Conservation (phyloP, 345 rosid species). For the Eutrema japonicum region DNA sequence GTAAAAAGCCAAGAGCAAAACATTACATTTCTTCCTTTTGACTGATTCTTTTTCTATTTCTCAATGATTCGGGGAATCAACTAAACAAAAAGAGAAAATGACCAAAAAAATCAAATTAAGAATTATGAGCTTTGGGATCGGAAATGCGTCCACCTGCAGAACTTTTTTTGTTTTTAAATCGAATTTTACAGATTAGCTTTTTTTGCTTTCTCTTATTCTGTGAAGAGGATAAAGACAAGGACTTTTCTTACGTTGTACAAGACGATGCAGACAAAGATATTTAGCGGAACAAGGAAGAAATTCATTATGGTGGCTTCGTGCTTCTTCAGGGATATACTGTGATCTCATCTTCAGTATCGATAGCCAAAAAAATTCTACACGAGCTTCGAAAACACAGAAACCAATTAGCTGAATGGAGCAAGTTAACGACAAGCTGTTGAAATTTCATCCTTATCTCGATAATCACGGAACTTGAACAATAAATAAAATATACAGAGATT, state of each 20-base stretch:
- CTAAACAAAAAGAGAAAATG: background rate
- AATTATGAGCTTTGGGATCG: constrained; percentile 44
- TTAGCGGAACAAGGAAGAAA: constrained; percentile 95
- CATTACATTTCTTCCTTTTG: constrained; percentile 7
- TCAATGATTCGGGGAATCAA: background rate
- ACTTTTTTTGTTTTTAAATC: background rate
- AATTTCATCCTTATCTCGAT: too few species aligned
- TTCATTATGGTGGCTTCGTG: constrained; percentile 98
- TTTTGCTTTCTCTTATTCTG: background rate
- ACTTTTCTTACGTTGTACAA: constrained; percentile 72
- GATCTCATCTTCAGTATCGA: constrained; percentile 99
- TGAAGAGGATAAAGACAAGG: background rate
- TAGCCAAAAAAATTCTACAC: constrained; percentile 97
- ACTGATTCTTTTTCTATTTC: constrained; percentile 1
- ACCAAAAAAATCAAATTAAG: constrained; percentile 14
- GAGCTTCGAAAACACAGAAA: constrained; percentile 88
- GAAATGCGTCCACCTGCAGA: constrained; percentile 75
- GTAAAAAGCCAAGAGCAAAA: constrained; percentile 9
- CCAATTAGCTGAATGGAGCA: constrained; percentile 82
- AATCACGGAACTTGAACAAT: too few species aligned
- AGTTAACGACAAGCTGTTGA: constrained; percentile 68
- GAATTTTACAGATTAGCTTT: background rate
- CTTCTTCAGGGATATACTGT: constrained; percentile 97
- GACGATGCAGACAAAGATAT: constrained; percentile 85
- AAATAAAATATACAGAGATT: too few species aligned